Base-by-base conservation (phyloP, 2,329 filamentous ascomycete species). In the Xylaria sp. region DNA sequence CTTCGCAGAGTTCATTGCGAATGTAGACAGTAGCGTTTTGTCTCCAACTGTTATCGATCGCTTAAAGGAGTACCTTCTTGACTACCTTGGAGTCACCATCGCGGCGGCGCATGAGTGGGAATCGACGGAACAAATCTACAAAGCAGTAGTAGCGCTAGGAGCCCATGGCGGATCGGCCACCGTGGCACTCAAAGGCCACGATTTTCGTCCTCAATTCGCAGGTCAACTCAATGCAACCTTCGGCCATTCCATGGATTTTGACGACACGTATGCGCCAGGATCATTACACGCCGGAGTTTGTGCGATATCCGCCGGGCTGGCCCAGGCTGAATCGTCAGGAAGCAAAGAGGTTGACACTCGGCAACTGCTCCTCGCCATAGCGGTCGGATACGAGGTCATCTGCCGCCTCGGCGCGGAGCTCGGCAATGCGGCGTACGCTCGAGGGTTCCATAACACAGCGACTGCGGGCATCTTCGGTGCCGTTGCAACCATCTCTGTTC, bases 91-190 rank as follows among this genome's bases (percentile, higher is more conserved):
- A 2, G 48, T 52, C 15, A 52, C 48, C 15, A 52, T 52, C 25
- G 48, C 48, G n/a, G 48, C 48, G 2, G 48, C 48, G 7, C 48
- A 52, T 52, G 15, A 30, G 25, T 52, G 48, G 48, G 48, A 52
- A 9, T 52, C 48, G 8, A 52, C 48, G 3, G 48, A 52, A n/a
- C 48, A 52, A 18, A 52, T 52, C 48, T 52, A 32, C 48, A 52
- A n/a, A 52, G 48, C 48, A 9, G 15, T 52, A 3, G 48, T 9
- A 32, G 20, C 48, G 18, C 6, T 52, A 32, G 48, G 48, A 6
- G 48, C 48, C 8, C 48, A 52, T 30, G 48, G 48, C 48, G 48
- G 48, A 4, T 52, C 48, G n/a, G 48, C 48, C 25, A 52, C 48
- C 7, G 48, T 52, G 25, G 15, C 48, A n/a, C 28, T 52, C 2